A percentile compares a stretch with the other conserved stretches of the same genome.
phyloP scores from a whole-genome alignment of 164 flowering plant species.

The Pachysandra terminalis region DNA sequence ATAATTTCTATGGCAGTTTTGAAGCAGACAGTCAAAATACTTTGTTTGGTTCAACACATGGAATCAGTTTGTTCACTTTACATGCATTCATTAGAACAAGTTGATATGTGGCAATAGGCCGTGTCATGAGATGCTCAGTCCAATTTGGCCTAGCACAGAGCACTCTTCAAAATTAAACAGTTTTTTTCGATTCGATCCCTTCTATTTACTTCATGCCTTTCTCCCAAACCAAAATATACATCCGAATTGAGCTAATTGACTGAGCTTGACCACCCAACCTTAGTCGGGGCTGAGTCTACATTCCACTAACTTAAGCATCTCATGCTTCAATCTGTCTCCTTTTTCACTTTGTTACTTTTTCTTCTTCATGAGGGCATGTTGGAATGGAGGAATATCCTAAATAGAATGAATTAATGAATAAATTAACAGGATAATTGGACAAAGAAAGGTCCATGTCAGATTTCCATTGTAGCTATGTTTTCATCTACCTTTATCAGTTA shows the following conservation, averaged over 20 bases:
- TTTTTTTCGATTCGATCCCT: constrained; percentile 10
- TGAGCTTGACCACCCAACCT: constrained; percentile 25
- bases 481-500: constrained; percentile 1
- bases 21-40: constrained; percentile 1
- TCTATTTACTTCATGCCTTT: constrained; percentile 3
- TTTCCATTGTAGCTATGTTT: constrained; percentile 4
- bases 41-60: constrained; percentile 12
- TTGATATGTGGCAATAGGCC: constrained; percentile 16
- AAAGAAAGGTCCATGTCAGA: constrained; percentile 16
- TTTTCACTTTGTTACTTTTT: constrained; percentile 16
- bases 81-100: constrained; percentile 9
- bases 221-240: constrained; percentile 18
- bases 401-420: too few species aligned
- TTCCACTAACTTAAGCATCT: constrained; percentile 45
- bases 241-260: constrained; percentile 29
- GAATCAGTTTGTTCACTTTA: constrained; percentile 13
- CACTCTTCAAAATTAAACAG: constrained; percentile 23
- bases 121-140: constrained; percentile 22
- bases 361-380: constrained; percentile 18
- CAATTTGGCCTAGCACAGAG: constrained; percentile 29
- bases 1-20: constrained; percentile 2
- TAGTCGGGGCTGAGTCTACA: constrained; percentile 25
- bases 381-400: too few species aligned
- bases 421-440: background rate
- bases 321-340: constrained; percentile 25